These are phyloP conservation scores for Hymenoscyphus infarciens DNA, from an alignment of 2,329 filamentous ascomycete species.

Conservation along the genomic window DNA sequence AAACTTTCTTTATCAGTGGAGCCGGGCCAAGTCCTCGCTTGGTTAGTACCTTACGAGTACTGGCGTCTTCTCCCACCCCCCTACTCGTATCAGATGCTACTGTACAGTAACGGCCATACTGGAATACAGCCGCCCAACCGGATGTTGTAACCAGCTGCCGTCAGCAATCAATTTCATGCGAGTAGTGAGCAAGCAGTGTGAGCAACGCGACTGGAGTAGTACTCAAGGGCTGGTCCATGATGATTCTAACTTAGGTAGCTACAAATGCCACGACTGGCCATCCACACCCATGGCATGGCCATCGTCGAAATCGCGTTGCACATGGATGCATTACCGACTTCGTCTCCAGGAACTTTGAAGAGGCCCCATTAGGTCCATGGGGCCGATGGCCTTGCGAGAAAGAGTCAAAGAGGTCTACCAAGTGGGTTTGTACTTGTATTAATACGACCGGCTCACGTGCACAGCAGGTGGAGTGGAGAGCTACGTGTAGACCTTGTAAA, in stretches of 20 bases:
- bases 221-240: background rate
- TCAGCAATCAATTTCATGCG: background rate
- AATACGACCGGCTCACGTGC: background rate
- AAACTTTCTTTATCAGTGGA: slow-evolving; percentile 2
- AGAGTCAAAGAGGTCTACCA: background rate
- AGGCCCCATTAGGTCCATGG: background rate
- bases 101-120: background rate
- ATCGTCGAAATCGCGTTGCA: background rate
- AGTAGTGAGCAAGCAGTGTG: background rate
- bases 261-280: background rate
- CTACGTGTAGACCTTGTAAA: too few relatives aligned
- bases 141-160: background rate
- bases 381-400: background rate
- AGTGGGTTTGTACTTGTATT: background rate
- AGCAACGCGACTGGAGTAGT: background rate
- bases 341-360: slow-evolving; percentile 2
- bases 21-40: background rate
- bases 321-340: background rate
- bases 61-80: background rate
- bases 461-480: too few relatives aligned
- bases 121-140: background rate
- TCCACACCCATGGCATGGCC: background rate
- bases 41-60: background rate
- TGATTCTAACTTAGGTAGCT: background rate
- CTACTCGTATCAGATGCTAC: background rate